These are phyloP conservation scores for Citrullus amarus DNA, from an alignment of 306 rosid species.

Conservation along the genomic window DNA sequence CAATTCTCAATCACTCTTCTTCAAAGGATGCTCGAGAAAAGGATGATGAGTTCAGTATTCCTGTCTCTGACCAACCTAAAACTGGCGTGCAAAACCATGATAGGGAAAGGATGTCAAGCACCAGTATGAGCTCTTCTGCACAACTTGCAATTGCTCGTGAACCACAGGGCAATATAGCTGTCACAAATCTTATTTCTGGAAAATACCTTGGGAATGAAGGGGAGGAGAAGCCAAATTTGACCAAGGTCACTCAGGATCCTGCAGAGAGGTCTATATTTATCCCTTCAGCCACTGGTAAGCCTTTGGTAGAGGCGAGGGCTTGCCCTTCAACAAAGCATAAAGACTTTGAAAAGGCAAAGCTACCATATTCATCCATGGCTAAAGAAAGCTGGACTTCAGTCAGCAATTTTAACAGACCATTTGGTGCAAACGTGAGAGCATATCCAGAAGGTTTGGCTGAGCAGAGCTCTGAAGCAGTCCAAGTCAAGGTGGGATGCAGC, in stretches of 20 bases:
- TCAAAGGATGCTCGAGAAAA: slow-evolving; percentile 20
- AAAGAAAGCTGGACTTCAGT: slow-evolving; percentile 22
- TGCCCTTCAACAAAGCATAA: slow-evolving; percentile 15
- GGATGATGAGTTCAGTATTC: slow-evolving; percentile 20
- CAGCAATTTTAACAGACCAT: slow-evolving; percentile 26
- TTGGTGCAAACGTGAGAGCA: slow-evolving; percentile 16
- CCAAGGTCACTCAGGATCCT: slow-evolving; percentile 16
- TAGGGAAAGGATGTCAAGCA: slow-evolving; percentile 15
- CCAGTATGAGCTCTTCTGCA: slow-evolving; percentile 6
- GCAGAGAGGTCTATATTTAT: slow-evolving; percentile 21
- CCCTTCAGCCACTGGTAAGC: slow-evolving; percentile 20
- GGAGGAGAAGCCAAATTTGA: slow-evolving; percentile 18
- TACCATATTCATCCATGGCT: slow-evolving; percentile 12
- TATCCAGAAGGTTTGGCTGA: slow-evolving; percentile 5
- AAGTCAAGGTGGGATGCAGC: slow-evolving; percentile 16
- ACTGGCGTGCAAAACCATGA: slow-evolving; percentile 24
- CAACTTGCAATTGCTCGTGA: slow-evolving; percentile 20
- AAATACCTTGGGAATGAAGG: slow-evolving; percentile 14
- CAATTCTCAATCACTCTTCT: slow-evolving; percentile 19
- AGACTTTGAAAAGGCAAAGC: slow-evolving; percentile 20
- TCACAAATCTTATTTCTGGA: slow-evolving; percentile 20
- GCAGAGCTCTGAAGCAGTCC: slow-evolving; percentile 20
- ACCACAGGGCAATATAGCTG: slow-evolving; percentile 14
- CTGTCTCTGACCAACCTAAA: slow-evolving; percentile 14
- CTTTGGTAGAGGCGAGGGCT: slow-evolving; percentile 16